Base-by-base conservation (phyloP, 2,329 filamentous ascomycete species). In the Trichophyton simii region DNA sequence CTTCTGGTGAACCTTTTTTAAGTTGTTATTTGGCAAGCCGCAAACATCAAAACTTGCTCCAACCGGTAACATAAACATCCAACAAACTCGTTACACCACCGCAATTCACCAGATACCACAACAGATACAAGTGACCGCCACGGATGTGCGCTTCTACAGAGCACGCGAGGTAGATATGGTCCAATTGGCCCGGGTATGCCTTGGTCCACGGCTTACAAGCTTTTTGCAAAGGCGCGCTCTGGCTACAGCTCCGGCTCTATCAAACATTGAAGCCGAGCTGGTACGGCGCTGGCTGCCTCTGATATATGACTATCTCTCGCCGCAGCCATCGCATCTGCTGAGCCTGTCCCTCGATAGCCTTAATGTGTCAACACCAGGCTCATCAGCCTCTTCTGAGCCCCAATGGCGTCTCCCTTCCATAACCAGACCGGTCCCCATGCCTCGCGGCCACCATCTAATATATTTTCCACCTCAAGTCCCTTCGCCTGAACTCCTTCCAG, bases 391-490 rank as follows among this genome's bases (percentile, higher is more conserved):
- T 55, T 28, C 63, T 65, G 20, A 65, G 50, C 57, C 67, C 64
- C 65, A 55, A 34, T 46, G 59, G 41, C 34, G 52, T 18, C 69
- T 74, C 42, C 74, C 71, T 65, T 76, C 71, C 42, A 69, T 71
- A 62, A 67, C 63, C 9, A 63, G 65, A 2, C 68, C 70, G 13
- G 61, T 57, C n/a, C 66, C 62, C 18, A 63, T 76, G 63, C 69
- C 73, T 4, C 62, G 67, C 15, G 88, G 87, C 41, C 86, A 95
- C 71, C 91, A 96, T 72, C 80, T 96, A 41, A 84, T 92, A 65
- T 95, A 95, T 77, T 96, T 96, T 75, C 89, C 91, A 63, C 82
- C 87, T 9, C 82, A 84, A 64, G 77, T 87, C 18, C 78, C 82
- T 0, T 76, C 83, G 13, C 82, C 80, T 6, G 67, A 78, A 38